Conservation (phyloP, 352 stramenopile species). For the Pythium sukuiense region DNA sequence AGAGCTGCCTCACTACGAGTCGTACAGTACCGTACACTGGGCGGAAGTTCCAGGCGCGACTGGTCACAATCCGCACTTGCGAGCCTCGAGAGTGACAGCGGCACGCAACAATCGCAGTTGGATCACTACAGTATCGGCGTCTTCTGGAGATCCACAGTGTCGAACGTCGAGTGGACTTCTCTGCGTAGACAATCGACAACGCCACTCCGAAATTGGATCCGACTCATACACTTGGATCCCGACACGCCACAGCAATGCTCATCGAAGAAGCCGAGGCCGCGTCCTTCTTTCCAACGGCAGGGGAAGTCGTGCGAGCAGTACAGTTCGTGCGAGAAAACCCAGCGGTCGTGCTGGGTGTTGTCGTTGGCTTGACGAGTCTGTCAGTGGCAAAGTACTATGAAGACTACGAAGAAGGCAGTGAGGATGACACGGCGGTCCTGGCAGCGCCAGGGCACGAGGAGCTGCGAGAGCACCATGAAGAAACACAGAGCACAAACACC, state of each 20-base stretch:
- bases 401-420: conserved; percentile 24
- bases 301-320: conserved; percentile 62
- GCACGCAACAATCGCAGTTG: conserved; percentile 16
- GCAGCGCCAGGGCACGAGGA: neutral
- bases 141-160: neutral
- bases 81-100: conserved; percentile 16
- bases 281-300: conserved; percentile 64
- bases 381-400: conserved; percentile 71
- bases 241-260: conserved; percentile 14
- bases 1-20: neutral
- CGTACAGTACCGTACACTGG: neutral
- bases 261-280: conserved; percentile 45
- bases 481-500: neutral
- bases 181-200: neutral
- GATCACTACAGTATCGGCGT: neutral
- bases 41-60: conserved; percentile 11
- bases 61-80: conserved; percentile 13
- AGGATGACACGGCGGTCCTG: conserved; percentile 9
- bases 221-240: conserved; percentile 17
- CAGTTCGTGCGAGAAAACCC: conserved; percentile 71
- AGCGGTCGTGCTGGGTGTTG: conserved; percentile 55
- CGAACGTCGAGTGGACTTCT: neutral
- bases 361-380: conserved; percentile 68
- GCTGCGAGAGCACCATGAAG: neutral
- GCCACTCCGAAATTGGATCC: conserved; percentile 24